Evolutionary conservation across 2,329 filamentous ascomycete genomes (phyloP).

Genomic region (Paecilomyces formosus): DNA sequence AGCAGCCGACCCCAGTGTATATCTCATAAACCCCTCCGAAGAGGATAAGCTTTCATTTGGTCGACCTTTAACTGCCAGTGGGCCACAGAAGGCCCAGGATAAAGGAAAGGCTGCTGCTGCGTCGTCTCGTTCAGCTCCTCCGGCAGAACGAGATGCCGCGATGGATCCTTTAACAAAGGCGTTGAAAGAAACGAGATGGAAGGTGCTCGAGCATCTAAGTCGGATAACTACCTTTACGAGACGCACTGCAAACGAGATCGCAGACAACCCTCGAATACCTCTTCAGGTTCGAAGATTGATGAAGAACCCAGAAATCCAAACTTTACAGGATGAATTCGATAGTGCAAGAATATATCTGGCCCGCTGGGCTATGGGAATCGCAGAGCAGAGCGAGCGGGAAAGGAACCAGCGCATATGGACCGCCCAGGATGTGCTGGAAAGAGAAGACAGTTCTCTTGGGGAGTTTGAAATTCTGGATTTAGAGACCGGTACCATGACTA

Average conservation of each 20-base stretch:
- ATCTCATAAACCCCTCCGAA: constrained; percentile 76
- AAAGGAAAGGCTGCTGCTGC: constrained; percentile 27
- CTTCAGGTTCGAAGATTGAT: constrained; percentile 80
- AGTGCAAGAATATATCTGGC: constrained; percentile 90
- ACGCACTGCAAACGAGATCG: constrained; percentile 81
- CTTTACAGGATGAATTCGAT: constrained; percentile 92
- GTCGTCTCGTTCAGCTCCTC: constrained; percentile 28
- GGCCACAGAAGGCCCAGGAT: constrained; percentile 33
- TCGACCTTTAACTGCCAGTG: constrained; percentile 31
- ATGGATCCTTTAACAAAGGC: constrained; percentile 94
- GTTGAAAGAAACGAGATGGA: constrained; percentile 93
- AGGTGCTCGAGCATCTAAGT: constrained; percentile 90
- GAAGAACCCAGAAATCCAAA: constrained; percentile 89
- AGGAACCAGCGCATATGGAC: constrained; percentile 85
- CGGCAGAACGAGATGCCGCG: constrained; percentile 52
- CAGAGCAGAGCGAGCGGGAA: constrained; percentile 90
- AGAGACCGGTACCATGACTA: constrained; percentile 62
- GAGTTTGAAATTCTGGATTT: constrained; percentile 90
- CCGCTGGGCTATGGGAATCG: constrained; percentile 97
- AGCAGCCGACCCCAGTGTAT: constrained; percentile 79
- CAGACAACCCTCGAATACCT: constrained; percentile 84
- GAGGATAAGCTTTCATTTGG: constrained; percentile 82
- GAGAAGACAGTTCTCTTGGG: constrained; percentile 89
- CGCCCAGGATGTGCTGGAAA: constrained; percentile 81
- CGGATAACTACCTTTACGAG: constrained; percentile 95